phyloP scores from a whole-genome alignment of 2,329 filamentous ascomycete species.

The Simplicillium sp. region DNA sequence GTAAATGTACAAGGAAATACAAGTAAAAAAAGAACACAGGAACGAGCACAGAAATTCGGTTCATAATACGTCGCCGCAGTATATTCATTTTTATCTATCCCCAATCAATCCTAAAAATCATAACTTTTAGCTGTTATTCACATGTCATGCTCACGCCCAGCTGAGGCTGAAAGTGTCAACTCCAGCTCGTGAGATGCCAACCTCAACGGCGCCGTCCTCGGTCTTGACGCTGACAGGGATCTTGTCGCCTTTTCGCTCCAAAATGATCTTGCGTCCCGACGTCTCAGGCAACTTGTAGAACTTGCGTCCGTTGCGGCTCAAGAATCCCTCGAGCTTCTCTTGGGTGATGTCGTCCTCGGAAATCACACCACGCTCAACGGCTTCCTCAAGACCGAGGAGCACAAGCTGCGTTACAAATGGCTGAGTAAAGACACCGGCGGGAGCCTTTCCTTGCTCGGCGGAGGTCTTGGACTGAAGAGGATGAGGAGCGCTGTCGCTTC shows the following conservation, averaged over 20 bases:
- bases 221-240: conserved; percentile 28
- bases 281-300: conserved; percentile 39
- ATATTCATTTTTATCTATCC: not conserved
- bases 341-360: conserved; percentile 41
- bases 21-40: too few species aligned
- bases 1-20: too few species aligned
- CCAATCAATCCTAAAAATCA: not conserved
- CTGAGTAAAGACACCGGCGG: conserved; percentile 75
- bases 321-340: conserved; percentile 43
- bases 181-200: conserved; percentile 32
- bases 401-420: conserved; percentile 59
- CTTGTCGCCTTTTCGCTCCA: conserved; percentile 30
- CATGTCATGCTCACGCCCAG: conserved; percentile 14
- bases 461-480: conserved; percentile 46
- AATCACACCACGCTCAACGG: conserved; percentile 43
- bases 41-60: too few species aligned
- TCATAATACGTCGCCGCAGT: too few species aligned
- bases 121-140: not conserved
- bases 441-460: conserved; percentile 38
- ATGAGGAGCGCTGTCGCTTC: conserved; percentile 58
- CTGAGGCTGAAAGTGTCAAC: conserved; percentile 29
- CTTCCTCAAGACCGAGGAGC: conserved; percentile 51
- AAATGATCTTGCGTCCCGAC: conserved; percentile 18
- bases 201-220: conserved; percentile 27
- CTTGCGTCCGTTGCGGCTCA: conserved; percentile 39